Evolutionary conservation across 164 flowering plant genomes (phyloP), one percentile per base, ranked within the genome.

Genomic region (Chloranthus sessilifolius): DNA sequence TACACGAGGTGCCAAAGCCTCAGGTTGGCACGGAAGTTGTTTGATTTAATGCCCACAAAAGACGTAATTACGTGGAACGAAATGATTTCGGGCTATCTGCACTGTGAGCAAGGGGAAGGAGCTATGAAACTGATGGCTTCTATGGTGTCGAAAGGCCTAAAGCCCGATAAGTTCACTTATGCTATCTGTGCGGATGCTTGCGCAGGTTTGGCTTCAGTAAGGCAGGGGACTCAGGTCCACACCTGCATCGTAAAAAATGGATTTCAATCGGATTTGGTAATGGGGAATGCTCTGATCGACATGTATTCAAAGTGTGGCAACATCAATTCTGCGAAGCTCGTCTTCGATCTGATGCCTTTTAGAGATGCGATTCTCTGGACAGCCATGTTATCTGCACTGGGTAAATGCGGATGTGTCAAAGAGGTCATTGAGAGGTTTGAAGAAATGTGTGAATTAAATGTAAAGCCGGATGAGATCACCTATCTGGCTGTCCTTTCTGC

Each of bases 251-350:
- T 65, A 10, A 65, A 51, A 28, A 44, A 27, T 20, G 70, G 65
- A 26, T 60, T 60, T 46, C 58, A 61, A 3, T 49, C 44, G 6
- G 59, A 44, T 51, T 34, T 60, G 25, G 35, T 56, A 3, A 23
- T 60, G 15, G 35, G 58, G 20, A 60, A 52, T 50, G 36, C 55
- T 49, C 42, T 60, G 34, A 43, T 65, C 9, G 52, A 53, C 43
- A 60, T 60, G 61, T 65, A 65, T 23, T 47, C 59, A 16, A 54
- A 55, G 36, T 65, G 69, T 33, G 64, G 63, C 29, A 57, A 56
- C 20, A 8, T 60, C 10, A 51, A 46, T 10, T 48, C 45, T 9
- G 70, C 65, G 4, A 39, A 60, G 52, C 52, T 51, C 7, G 22
- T 55, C 2, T 60, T 65, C 24, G 28, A 60, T 44, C 12, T 19